Conservation (phyloP, 306 rosid species). For the Trifolium subterraneum region DNA sequence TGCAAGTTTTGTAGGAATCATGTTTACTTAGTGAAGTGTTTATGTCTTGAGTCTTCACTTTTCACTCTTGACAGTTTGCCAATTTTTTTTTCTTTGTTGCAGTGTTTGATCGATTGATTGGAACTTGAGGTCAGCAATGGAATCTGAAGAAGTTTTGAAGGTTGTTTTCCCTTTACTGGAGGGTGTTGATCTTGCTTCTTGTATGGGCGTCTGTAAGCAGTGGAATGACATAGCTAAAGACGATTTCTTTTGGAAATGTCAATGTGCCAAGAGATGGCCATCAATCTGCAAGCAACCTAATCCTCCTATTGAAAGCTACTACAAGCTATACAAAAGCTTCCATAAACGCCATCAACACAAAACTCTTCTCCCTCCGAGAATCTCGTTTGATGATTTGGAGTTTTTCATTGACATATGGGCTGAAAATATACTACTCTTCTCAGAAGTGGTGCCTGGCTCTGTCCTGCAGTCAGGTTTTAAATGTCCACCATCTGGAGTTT, state of each 20-base stretch:
- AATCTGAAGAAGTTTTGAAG: conserved; percentile 75
- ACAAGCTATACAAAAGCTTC: conserved; percentile 66
- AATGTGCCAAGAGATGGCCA: conserved; percentile 92
- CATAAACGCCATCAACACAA: conserved; percentile 59
- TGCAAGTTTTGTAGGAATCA: not conserved
- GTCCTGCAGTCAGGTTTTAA: conserved; percentile 59
- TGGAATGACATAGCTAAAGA: conserved; percentile 84
- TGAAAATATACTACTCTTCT: conserved; percentile 64
- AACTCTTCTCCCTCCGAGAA: conserved; percentile 81
- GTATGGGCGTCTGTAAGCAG: conserved; percentile 81
- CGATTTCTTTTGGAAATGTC: conserved; percentile 93
- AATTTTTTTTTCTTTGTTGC: conserved; percentile 29
- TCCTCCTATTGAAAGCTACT: conserved; percentile 65
- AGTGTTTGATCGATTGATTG: conserved; percentile 19
- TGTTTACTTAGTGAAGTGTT: conserved; percentile 10
- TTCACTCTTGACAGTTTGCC: conserved; percentile 27
- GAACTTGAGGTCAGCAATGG: conserved; percentile 53
- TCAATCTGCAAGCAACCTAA: conserved; percentile 80
- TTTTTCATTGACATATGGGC: conserved; percentile 91
- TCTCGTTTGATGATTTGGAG: conserved; percentile 85
- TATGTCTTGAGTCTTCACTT: conserved; percentile 20
- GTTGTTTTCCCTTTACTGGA: conserved; percentile 89
- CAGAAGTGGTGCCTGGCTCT: conserved; percentile 82
- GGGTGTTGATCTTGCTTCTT: conserved; percentile 82
- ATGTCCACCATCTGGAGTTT: conserved; percentile 59